Evolutionary conservation across 192 early-diverging fungal species (phyloP).

Genomic region (Podila verticillata): DNA sequence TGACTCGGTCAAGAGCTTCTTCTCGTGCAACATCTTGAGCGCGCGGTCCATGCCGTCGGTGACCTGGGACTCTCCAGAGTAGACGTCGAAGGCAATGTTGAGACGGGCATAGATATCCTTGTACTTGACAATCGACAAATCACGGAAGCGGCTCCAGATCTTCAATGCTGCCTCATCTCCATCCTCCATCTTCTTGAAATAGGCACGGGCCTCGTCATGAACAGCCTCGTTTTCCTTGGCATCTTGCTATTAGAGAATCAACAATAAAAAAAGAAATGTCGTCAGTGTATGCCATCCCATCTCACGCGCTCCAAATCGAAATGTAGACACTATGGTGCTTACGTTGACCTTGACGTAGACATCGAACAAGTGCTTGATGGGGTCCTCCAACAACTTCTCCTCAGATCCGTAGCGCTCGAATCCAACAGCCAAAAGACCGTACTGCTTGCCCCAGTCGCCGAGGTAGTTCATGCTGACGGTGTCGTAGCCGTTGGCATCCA

Average conservation of each 20-base stretch:
- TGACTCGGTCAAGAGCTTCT: conserved; percentile 75
- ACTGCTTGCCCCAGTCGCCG: conserved; percentile 99
- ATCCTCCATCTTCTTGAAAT: conserved; percentile 96
- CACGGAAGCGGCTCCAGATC: conserved; percentile 90
- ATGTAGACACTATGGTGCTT: conserved; percentile 71
- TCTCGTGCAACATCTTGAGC: conserved; percentile 75
- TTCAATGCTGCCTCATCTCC: conserved; percentile 82
- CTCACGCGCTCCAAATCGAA: conserved; percentile 32
- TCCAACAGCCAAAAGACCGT: conserved; percentile 93
- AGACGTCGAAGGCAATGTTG: conserved; percentile 92
- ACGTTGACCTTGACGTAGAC: conserved; percentile 92
- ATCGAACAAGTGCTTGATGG: conserved; percentile 92
- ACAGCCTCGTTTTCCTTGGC: conserved; percentile 71
- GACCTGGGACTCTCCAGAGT: conserved; percentile 96
- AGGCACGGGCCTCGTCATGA: conserved; percentile 87
- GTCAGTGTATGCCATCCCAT: conserved; percentile 13
- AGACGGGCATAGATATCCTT: conserved; percentile 90
- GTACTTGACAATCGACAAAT: conserved; percentile 92
- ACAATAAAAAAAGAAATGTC: neutral
- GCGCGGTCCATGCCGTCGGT: conserved; percentile 74
- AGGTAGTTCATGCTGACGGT: conserved; percentile 96
- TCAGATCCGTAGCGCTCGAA: conserved; percentile 85
- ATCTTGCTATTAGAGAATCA: conserved; percentile 55
- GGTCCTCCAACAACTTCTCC: conserved; percentile 78
- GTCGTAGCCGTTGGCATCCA: conserved; percentile 89